Percentiles rank a stretch among this genome's conserved stretches.
phyloP scores from a whole-genome alignment of 371 early-diverging fungal genomes.

The Apophysomyces variabilis region DNA sequence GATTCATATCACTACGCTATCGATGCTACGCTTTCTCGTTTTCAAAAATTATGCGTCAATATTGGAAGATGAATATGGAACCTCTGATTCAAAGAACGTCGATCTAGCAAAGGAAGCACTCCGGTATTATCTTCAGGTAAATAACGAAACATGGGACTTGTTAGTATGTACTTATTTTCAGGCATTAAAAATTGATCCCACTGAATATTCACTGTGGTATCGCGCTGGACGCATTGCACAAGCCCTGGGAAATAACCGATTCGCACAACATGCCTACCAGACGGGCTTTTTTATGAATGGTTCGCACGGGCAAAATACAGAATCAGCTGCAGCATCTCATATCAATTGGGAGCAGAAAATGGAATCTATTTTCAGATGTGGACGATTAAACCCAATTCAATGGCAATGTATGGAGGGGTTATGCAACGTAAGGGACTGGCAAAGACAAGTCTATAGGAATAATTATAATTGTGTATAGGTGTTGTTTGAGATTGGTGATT shows the following conservation, averaged over 20 bases:
- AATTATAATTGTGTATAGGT: conserved; percentile 34
- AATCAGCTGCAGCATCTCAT: background rate
- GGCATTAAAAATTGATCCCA: conserved; percentile 61
- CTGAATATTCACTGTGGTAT: conserved; percentile 62
- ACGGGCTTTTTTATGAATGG: conserved; percentile 39
- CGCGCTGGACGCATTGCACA: conserved; percentile 53
- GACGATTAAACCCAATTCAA: conserved; percentile 44
- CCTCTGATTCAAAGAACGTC: conserved; percentile 15
- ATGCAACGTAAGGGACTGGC: conserved; percentile 44
- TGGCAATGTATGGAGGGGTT: conserved; percentile 64
- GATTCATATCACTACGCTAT: conserved; percentile 33
- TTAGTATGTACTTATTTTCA: conserved; percentile 13
- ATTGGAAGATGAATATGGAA: conserved; percentile 47
- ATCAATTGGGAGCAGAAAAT: conserved; percentile 9
- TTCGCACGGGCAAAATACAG: conserved; percentile 12
- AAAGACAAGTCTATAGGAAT: background rate
- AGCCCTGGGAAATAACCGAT: conserved; percentile 37
- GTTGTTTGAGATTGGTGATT: conserved; percentile 62
- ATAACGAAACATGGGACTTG: background rate
- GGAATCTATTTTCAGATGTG: conserved; percentile 15
- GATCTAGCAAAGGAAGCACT: conserved; percentile 45
- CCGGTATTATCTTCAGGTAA: conserved; percentile 58
- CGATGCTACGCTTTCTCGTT: conserved; percentile 57
- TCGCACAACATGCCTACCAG: conserved; percentile 58
- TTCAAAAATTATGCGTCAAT: conserved; percentile 66